Evolutionary conservation across 495 filamentous ascomycete genomes (phyloP), one percentile per base, ranked within the genome.

Genomic region (Beverwykella pulmonaria): DNA sequence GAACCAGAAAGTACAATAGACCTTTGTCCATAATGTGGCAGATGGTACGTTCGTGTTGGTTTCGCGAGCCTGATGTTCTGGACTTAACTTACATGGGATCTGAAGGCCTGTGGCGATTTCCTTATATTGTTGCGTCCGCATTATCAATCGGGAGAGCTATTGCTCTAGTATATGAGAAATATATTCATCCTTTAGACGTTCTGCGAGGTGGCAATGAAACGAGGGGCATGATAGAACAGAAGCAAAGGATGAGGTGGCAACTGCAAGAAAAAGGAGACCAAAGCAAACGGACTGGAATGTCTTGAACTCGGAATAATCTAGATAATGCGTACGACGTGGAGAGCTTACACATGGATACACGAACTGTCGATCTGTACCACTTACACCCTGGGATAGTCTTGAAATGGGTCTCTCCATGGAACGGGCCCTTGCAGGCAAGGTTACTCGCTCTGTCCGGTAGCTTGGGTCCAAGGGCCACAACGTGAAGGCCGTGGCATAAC

Each of bases 381-480:
- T 23, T 20, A 19, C 17, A 36, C 54, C 14, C 2, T 14, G 34
- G 19, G 26, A 15, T 23, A 30, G 30, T 20, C 54, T 34, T 6
- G 20, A 15, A 29, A n/a, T n/a, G n/a, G n/a, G n/a, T n/a, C n/a
- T n/a, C n/a, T n/a, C n/a, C n/a, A n/a, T n/a, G 23, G 14, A 25
- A 36, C 56, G 56, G 56, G 56, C 17, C 56, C 56, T 48, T 59
- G 56, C 56, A 59, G 36, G 23, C 19, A 19, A 19, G 36, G 44
- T 59, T 59, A 49, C 56, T 49, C 19, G 19, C 15, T 8, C 30
- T 27, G n/a, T 17, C 34, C 56, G 25, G 10, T 27, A 26, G 14
- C 44, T 30, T 27, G 32, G 56, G 20, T 29, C 56, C 26, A n/a
- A 47, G 32, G 5, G 20, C 20, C 56, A 41, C 34, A 6, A 47